These are phyloP conservation scores for Bromus sterilis DNA, from an alignment of 176 grass and related monocot genomes.

Conservation along the genomic window DNA sequence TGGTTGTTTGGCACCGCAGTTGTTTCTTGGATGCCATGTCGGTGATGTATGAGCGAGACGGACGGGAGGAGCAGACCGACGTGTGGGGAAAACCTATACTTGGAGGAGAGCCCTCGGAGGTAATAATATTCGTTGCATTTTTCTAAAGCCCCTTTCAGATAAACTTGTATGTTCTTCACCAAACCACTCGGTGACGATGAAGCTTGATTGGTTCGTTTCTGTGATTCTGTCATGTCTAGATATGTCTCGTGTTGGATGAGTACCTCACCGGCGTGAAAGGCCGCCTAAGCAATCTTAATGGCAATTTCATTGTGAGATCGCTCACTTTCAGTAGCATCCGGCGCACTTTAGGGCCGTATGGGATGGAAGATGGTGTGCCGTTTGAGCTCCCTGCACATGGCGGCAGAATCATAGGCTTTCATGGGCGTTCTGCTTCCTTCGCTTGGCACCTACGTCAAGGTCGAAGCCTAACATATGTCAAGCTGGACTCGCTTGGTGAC, in stretches of 20 bases:
- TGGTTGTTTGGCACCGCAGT: not conserved
- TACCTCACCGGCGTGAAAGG: not conserved
- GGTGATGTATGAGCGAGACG: not conserved
- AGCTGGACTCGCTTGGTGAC: too few species aligned
- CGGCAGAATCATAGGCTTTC: not conserved
- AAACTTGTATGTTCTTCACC: not conserved
- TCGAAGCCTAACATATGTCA: too few species aligned
- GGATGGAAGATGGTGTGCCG: not conserved
- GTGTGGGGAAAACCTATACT: not conserved
- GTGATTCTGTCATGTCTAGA: not conserved
- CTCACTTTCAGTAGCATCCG: not conserved
- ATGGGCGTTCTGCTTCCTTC: not conserved
- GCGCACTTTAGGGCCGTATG: not conserved
- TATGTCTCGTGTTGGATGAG: not conserved
- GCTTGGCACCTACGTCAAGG: not conserved
- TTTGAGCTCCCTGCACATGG: not conserved
- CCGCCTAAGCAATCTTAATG: not conserved
- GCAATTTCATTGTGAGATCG: accelerated
- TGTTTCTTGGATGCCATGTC: not conserved
- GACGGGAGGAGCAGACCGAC: not conserved
- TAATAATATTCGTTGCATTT: not conserved
- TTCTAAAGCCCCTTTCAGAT: not conserved
- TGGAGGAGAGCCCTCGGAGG: not conserved
- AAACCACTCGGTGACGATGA: not conserved
- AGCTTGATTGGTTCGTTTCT: too few species aligned